Evolutionary conservation across 352 stramenopile species (phyloP), one percentile per base, ranked within the genome.

Genomic region (Globisporangium heterothallicum): DNA sequence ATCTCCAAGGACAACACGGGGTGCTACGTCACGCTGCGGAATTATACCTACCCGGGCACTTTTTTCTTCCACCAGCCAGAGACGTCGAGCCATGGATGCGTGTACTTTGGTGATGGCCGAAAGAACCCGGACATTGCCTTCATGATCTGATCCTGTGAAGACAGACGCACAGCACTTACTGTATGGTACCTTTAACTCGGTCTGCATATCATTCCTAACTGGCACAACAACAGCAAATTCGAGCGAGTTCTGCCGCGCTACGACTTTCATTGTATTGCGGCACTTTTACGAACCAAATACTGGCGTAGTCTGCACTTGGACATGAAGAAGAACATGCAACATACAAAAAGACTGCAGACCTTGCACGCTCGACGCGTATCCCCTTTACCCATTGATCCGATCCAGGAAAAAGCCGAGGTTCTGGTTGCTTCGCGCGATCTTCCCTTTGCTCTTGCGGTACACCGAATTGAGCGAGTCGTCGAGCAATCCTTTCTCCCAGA

Each of bases 101-200:
- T 85, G 22, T 92, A 92, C 70, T 87, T 92, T 56, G 81, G 81
- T 25, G 77, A 90, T 51, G 81, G 81, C 14, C 68, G 75, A 35
- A 84, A 80, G 64, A 92, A 90, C 52, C 72, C 70, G 0, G 74
- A 86, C 58, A 70, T 87, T 29, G 78, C 75, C 12, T 86, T 89
- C 59, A 87, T 86, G 78, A 70, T 86, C 41, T 88, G 55, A 76
- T 4, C 3, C 13, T 38, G 12, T 10, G n/a, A 25, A 19, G 46
- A 16, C 26, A 22, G 32, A 42, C 46, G 21, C 8, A n/a, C 40
- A 26, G 21, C 40, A 45, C 40, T n/a, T n/a, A n/a, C n/a, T n/a
- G n/a, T n/a, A n/a, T n/a, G n/a, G n/a, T n/a, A n/a, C n/a, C n/a
- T n/a, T n/a, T n/a, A n/a, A n/a, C n/a, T n/a, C n/a, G n/a, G n/a